Evolutionary conservation across 768 basidiomycete genomes (phyloP), one percentile per base, ranked within the genome.

Genomic region (Scleroderma bovista): DNA sequence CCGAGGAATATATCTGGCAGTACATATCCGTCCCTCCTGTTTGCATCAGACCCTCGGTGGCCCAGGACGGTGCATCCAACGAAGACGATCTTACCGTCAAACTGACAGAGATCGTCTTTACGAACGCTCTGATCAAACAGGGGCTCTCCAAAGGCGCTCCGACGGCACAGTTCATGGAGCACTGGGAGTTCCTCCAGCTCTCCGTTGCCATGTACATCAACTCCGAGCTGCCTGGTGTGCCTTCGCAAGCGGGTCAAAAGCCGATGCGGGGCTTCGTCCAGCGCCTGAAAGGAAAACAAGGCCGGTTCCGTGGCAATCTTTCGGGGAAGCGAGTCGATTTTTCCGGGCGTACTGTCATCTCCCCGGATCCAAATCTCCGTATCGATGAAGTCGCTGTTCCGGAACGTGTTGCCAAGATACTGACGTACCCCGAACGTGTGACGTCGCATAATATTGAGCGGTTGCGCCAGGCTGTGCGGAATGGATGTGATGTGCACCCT

Each of bases 281-380:
- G 61, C 89, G 96, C 3, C 73, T 99, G 44, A 99, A 99, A 72
- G 96, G 96, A 33, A 99, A 99, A 64, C 95, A 98, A 66, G 96
- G 96, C 60, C 93, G 96, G 42, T 98, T 99, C 71, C 80, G 96
- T 65, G 96, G 96, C 19, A 99, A 99, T 64, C 76, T 99, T 8
- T 97, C 94, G 0, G 96, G 96, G 54, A 99, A 99, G 69, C 93
- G 96, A 67, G 96, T 99, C 56, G 96, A 99, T 65, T 98, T 98
- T 65, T 97, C 94, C 0, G 95, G 84, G 6, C 88, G 96, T 59
- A 99, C 96, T 7, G 96, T 99, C 67, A 99, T 99, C 62, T 95
- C 93, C 2, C 96, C 96, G 1, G 96, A 99, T 68, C 96, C 96
- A n/a, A 99, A 98, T 63, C 72, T 99, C 55, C 85, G 92, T 45